A percentile compares a stretch with the other conserved stretches of the same genome.
Evolutionary conservation across 2,329 filamentous ascomycete genomes (phyloP).

Genomic region (Biscogniauxia sp.): DNA sequence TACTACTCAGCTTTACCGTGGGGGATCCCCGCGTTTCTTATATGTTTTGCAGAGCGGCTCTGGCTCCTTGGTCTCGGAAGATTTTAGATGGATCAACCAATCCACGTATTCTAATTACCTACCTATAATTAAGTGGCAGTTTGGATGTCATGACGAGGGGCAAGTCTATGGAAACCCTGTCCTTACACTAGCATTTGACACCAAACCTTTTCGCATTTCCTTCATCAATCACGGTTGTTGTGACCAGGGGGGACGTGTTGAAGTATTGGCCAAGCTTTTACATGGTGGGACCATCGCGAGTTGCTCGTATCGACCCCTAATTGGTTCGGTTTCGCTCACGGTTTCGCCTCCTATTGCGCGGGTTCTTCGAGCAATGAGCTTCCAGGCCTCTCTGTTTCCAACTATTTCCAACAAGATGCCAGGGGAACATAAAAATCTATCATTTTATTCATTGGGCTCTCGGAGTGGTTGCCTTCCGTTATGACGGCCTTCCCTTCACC

Average conservation of each 20-base stretch:
- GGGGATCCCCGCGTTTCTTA: neutral
- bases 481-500: neutral
- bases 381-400: too few species aligned
- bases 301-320: neutral
- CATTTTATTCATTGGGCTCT: neutral
- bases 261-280: too few species aligned
- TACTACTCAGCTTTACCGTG: too few species aligned
- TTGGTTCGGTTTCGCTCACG: neutral
- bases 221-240: too few species aligned
- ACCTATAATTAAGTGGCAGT: neutral
- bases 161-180: neutral
- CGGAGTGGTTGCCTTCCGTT: neutral
- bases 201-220: neutral
- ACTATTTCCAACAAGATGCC: too few species aligned
- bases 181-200: neutral
- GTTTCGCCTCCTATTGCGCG: neutral
- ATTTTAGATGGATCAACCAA: neutral
- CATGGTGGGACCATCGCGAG: neutral
- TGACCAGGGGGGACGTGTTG: too few species aligned
- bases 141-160: neutral
- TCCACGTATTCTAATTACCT: neutral
- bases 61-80: neutral
- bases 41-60: neutral
- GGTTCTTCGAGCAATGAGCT: neutral
- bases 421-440: too few species aligned